These are phyloP conservation scores for Echium plantagineum DNA, from an alignment of 257 asterid genomes.

Conservation along the genomic window DNA sequence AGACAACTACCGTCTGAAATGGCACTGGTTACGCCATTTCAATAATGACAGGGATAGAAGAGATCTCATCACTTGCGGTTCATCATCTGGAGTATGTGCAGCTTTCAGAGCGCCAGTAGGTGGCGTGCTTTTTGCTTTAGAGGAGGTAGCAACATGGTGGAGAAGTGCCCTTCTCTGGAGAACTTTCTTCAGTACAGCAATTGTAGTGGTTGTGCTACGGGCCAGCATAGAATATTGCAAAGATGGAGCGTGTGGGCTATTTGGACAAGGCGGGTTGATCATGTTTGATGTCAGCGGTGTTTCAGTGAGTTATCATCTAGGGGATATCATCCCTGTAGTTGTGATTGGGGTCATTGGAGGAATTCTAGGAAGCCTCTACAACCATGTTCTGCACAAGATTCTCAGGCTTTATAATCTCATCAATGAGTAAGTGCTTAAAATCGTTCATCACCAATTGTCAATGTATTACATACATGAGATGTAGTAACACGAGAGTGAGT, in stretches of 20 bases:
- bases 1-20: constrained; percentile 57
- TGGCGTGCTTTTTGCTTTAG: constrained; percentile 74
- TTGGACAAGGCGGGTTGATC: constrained; percentile 81
- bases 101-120: constrained; percentile 96
- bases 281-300: constrained; percentile 83
- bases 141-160: constrained; percentile 99
- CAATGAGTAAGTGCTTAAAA: constrained; percentile 39
- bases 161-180: constrained; percentile 95
- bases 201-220: constrained; percentile 76
- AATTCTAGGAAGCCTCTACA: constrained; percentile 74
- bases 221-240: constrained; percentile 72
- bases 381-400: constrained; percentile 63
- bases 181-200: constrained; percentile 84
- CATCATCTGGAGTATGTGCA: constrained; percentile 85
- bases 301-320: constrained; percentile 40
- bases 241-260: constrained; percentile 62
- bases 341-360: constrained; percentile 80
- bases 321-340: constrained; percentile 58
- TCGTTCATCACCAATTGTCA: not conserved
- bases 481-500: too few relatives aligned
- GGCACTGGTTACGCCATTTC: constrained; percentile 85
- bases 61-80: constrained; percentile 76
- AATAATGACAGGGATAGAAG: constrained; percentile 85
- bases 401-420: constrained; percentile 71
- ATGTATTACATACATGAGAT: too few relatives aligned